phyloP scores from a whole-genome alignment of 176 grass and related monocot species.

The Zea luxurians region DNA sequence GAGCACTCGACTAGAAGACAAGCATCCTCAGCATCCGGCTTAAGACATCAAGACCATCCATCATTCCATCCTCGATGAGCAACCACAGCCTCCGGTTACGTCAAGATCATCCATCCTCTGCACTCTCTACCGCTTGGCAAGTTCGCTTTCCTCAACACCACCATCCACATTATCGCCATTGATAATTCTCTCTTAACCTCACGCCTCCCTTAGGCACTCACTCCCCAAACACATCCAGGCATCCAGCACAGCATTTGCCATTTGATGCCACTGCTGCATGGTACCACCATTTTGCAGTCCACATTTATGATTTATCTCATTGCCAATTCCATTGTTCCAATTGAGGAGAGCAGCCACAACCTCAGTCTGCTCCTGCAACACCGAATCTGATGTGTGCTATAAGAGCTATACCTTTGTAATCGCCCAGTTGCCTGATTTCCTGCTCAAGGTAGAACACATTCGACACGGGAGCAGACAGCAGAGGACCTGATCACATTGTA shows the following conservation, averaged over 20 bases:
- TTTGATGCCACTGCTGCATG: conserved; percentile 23
- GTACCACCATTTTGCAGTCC: conserved; percentile 34
- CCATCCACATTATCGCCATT: not conserved
- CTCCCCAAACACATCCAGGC: conserved; percentile 29
- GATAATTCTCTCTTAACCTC: conserved; percentile 13
- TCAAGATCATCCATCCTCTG: conserved; percentile 68
- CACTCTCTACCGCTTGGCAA: conserved; percentile 53
- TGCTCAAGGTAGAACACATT: conserved; percentile 41
- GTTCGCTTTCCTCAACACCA: conserved; percentile 30
- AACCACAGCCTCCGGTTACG: conserved; percentile 61
- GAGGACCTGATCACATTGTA: conserved; percentile 42
- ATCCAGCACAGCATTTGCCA: conserved; percentile 55
- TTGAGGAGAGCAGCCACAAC: not conserved
- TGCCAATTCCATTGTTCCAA: not conserved
- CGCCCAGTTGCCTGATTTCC: conserved; percentile 34
- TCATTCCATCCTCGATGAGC: conserved; percentile 25
- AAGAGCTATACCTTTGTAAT: conserved; percentile 2
- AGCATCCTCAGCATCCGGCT: conserved; percentile 58
- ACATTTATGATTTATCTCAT: conserved; percentile 20
- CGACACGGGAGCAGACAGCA: not conserved
- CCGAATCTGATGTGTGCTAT: conserved; percentile 34
- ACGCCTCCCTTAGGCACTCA: conserved; percentile 55
- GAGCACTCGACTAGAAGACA: too few species aligned
- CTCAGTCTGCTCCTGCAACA: conserved; percentile 33
- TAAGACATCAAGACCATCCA: conserved; percentile 60